Evolutionary conservation across 2,329 filamentous ascomycete species (phyloP).

Genomic region (Cytospora schulzeri): DNA sequence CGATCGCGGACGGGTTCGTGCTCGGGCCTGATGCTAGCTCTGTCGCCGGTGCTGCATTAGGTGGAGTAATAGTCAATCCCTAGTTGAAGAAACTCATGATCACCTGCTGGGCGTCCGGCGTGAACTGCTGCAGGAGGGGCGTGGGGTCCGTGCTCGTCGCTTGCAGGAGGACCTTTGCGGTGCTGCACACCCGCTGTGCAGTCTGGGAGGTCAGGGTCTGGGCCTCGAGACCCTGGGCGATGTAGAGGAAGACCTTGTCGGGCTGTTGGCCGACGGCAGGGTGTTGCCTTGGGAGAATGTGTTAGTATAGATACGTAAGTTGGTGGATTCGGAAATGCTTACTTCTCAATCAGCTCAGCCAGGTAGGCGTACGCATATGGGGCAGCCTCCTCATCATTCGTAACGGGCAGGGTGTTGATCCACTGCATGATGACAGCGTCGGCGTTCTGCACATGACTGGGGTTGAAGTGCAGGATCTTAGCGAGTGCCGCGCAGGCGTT

Average conservation of each 20-base stretch:
- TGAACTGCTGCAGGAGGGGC: slow-evolving; percentile 73
- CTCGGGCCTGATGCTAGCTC: slow-evolving; percentile 7
- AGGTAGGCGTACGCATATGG: slow-evolving; percentile 95
- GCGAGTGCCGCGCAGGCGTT: slow-evolving; percentile 96
- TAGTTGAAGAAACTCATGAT: slow-evolving; percentile 80
- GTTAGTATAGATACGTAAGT: slow-evolving; percentile 13
- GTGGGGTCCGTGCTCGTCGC: slow-evolving; percentile 74
- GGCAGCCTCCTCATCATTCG: slow-evolving; percentile 95
- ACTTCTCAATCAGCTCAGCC: slow-evolving; percentile 91
- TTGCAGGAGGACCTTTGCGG: slow-evolving; percentile 77
- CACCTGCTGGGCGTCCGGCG: slow-evolving; percentile 76
- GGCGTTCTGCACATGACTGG: slow-evolving; percentile 71
- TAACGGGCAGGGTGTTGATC: slow-evolving; percentile 87
- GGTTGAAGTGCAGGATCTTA: slow-evolving; percentile 93
- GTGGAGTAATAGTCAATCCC: slow-evolving; percentile 23
- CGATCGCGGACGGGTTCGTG: slow-evolving; percentile 12
- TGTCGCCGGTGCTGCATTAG: slow-evolving; percentile 9
- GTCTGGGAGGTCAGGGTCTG: slow-evolving; percentile 87
- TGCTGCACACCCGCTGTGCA: slow-evolving; percentile 72
- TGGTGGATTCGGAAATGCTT: slow-evolving; percentile 48
- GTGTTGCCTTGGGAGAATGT: slow-evolving; percentile 68
- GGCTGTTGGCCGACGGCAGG: slow-evolving; percentile 77
- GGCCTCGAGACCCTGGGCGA: slow-evolving; percentile 86
- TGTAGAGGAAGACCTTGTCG: slow-evolving; percentile 78
- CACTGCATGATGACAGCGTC: slow-evolving; percentile 80